Base-by-base conservation (phyloP, 208 protist species). In the Acanthamoeba culbertsoni region DNA sequence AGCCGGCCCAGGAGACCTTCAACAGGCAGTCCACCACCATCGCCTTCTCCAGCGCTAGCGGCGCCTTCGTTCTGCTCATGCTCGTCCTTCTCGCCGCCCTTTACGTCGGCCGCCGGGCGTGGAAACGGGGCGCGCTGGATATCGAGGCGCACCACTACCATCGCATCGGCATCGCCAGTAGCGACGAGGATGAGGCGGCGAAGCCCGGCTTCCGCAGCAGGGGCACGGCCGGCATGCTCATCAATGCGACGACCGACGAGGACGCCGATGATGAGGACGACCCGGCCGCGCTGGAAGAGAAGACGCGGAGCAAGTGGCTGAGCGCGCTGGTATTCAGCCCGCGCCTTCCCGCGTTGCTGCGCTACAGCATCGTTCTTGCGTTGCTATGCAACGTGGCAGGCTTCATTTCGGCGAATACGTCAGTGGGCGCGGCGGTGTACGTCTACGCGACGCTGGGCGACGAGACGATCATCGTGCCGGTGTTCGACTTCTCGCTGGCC, bases 401-500 rank as follows among this genome's bases (percentile, higher is more conserved):
- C 1, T 98, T 98, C 79, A 55, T 98, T 33, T 77, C 53, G 31
- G 95, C 95, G 1, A 98, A 98, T 68, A 95, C 88, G 20, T 51
- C 82, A 12, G 86, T 93, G 23, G 97, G 97, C 28, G 97, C 97
- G 0, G 53, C 59, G 35, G 96, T 98, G 33, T 82, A 94, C 62
- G 48, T 95, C 16, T 48, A 75, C 42, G 16, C 97, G 10, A 59
- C 35, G 7, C 10, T 95, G n/a, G 93, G 91, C 37, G 93, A 77
- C 6, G 40, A 75, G 16, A 16, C 28, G 23, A 63, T 94, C n/a
- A 35, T 51, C 33, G 40, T 97, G 14, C 93, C 93, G 33, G 71
- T 98, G 6, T 98, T 98, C 92, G 40, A 93, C 28, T 99, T 99
- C 90, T 96, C 96, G 0, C 94, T 99, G 46, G 75, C 90, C 57